phyloP scores from a whole-genome alignment of 2,329 filamentous ascomycete species.

The Alternaria brassicicola region DNA sequence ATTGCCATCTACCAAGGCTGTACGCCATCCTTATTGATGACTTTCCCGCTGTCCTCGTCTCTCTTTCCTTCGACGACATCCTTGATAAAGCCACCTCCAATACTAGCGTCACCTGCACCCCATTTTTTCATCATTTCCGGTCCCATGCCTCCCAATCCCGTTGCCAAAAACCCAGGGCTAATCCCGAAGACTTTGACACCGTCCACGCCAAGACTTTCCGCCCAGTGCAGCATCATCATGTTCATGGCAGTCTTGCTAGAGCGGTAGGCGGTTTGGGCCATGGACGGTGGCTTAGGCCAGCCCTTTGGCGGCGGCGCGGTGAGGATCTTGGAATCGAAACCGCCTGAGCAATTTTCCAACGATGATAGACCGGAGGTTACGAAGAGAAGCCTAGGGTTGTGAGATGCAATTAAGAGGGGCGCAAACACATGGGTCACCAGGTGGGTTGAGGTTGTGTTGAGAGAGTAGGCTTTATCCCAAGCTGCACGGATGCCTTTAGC shows the following conservation, averaged over 20 bases:
- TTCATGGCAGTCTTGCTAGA: conserved; percentile 56
- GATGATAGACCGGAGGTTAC: conserved; percentile 52
- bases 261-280: conserved; percentile 47
- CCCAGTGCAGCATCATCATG: conserved; percentile 59
- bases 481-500: conserved; percentile 44
- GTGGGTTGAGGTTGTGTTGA: conserved; percentile 50
- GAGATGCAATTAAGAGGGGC: conserved; percentile 48
- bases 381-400: conserved; percentile 47
- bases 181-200: conserved; percentile 56
- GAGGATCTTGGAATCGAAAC: conserved; percentile 30
- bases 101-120: conserved; percentile 47
- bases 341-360: conserved; percentile 40
- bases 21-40: conserved; percentile 44
- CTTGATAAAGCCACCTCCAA: conserved; percentile 48
- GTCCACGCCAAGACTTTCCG: conserved; percentile 52
- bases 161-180: conserved; percentile 56
- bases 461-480: conserved; percentile 46
- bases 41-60: conserved; percentile 49
- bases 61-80: conserved; percentile 50
- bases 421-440: conserved; percentile 46
- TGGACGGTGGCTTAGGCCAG: conserved; percentile 54
- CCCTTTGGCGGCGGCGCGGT: conserved; percentile 45
- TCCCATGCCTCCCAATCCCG: conserved; percentile 48
- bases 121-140: conserved; percentile 44
- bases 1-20: conserved; percentile 46